Base-by-base conservation (phyloP, 202 grass and related monocot species). In the Cymbopogon flexuosus region DNA sequence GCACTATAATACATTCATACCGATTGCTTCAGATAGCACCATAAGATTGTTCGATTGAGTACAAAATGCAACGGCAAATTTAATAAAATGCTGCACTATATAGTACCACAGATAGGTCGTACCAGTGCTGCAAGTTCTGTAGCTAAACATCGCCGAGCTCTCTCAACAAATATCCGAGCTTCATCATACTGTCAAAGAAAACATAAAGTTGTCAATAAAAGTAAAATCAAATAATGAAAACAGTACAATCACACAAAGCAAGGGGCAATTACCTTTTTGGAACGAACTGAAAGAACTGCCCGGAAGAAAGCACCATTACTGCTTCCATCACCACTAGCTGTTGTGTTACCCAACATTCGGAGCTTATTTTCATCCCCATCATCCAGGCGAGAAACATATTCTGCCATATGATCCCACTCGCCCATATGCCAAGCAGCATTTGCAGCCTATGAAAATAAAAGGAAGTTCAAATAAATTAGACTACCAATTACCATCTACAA, bases 381-480 rank as follows among this genome's bases (percentile, higher is more conserved):
- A 83, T 98, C 95, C 22, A 98, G 82, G 65, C 92, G 90, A 59
- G 86, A 94, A 64, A 98, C 92, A 90, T 94, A 98, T 79, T 98
- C 92, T 70, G 92, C 77, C 90, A 98, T 98, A 71, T 98, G 92
- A 39, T 98, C 92, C 95, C 95, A 98, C 78, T 98, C 95, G 51
- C 95, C 92, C 95, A 98, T 98, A 83, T 94, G 91, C 95, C 95
- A 98, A 47, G 95, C 95, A 64, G 95, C 95, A 84, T 84, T 89
- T 78, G 95, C 95, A 84, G 95, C 95, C 95, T 98, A 83, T 10
- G 37, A 31, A 77, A 49, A 72, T 13, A 81, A 36, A 56, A 84
- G 27, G 27, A 27, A 57, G 1, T 65, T 24, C 22, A 77, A 78
- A 41, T 57, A 45, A 87, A 34, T 85, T 36, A 81, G 21, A 64